These are phyloP conservation scores for Colletotrichum gloeosporioides DNA, from an alignment of 2,329 filamentous ascomycete genomes.

Conservation along the genomic window DNA sequence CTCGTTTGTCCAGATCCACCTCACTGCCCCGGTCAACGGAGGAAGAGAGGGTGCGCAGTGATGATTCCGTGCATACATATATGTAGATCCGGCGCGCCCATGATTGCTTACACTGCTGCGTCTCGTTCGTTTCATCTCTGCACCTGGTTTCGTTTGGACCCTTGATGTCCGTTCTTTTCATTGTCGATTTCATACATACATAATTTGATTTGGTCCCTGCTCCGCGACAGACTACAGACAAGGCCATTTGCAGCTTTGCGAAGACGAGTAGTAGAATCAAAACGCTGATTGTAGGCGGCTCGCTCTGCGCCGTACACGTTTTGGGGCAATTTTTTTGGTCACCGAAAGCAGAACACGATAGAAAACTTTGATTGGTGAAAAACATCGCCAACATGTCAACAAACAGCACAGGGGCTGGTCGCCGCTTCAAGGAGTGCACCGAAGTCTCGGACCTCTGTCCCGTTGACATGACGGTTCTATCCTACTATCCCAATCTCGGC, in stretches of 20 bases:
- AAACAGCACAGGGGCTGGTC: conserved; percentile 8
- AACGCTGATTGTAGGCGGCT: not conserved
- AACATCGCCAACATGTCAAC: not conserved
- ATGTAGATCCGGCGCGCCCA: not conserved
- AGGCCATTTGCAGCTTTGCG: not conserved
- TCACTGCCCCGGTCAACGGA: not conserved
- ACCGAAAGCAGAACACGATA: not conserved
- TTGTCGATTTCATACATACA: not conserved
- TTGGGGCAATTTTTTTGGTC: no score
- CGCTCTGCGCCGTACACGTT: not conserved
- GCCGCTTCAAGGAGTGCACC: conserved; percentile 34
- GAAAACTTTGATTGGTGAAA: not conserved
- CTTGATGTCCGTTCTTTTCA: not conserved
- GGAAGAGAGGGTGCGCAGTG: not conserved
- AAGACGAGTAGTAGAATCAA: not conserved
- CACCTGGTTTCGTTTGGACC: not conserved
- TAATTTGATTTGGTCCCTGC: not conserved
- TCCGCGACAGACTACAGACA: not conserved
- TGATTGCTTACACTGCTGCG: not conserved
- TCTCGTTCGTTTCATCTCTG: not conserved
- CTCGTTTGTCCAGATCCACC: not conserved
- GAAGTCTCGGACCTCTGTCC: conserved; percentile 50
- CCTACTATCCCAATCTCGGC: conserved; percentile 62
- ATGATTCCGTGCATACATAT: not conserved
- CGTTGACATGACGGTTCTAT: conserved; percentile 57